Evolutionary conservation across 441 rosid genomes (phyloP).

Genomic region (Croton setiger): DNA sequence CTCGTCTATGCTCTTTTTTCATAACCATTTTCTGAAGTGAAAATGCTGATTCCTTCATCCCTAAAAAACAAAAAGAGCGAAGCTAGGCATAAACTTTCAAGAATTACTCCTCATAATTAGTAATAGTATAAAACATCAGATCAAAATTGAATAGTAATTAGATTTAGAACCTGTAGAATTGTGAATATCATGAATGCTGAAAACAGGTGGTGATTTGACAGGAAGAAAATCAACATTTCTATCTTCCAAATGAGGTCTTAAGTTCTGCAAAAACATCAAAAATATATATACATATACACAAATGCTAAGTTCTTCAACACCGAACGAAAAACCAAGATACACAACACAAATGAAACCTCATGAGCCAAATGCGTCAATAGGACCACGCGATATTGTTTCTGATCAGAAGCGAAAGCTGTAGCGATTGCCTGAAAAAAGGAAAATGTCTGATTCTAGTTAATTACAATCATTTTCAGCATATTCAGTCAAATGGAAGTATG

Average conservation of each 20-base stretch:
- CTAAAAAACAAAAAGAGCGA: slow-evolving; percentile 27
- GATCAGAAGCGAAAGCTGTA: slow-evolving; percentile 66
- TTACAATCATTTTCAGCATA: background rate
- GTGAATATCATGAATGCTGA: slow-evolving; percentile 33
- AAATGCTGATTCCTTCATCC: slow-evolving; percentile 29
- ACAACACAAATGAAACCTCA: slow-evolving; percentile 37
- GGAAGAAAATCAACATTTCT: slow-evolving; percentile 40
- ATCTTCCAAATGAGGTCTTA: slow-evolving; percentile 49
- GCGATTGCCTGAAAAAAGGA: slow-evolving; percentile 60
- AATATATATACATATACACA: background rate
- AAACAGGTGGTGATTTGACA: slow-evolving; percentile 64
- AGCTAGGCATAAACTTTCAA: background rate
- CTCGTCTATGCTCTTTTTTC: slow-evolving; percentile 51
- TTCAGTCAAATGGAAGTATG: background rate
- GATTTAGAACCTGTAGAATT: slow-evolving; percentile 35
- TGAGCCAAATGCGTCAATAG: slow-evolving; percentile 75
- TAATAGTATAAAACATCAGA: background rate
- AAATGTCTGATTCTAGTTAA: background rate
- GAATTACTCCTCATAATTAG: background rate
- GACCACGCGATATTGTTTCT: slow-evolving; percentile 47
- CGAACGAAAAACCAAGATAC: background rate
- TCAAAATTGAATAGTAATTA: background rate
- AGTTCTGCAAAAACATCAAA: slow-evolving; percentile 37
- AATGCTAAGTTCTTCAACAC: background rate
- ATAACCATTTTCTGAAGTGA: slow-evolving; percentile 37